Evolutionary conservation across 305 asterid genomes (phyloP), one percentile per base, ranked within the genome.

Genomic region (Ilex paraguariensis): DNA sequence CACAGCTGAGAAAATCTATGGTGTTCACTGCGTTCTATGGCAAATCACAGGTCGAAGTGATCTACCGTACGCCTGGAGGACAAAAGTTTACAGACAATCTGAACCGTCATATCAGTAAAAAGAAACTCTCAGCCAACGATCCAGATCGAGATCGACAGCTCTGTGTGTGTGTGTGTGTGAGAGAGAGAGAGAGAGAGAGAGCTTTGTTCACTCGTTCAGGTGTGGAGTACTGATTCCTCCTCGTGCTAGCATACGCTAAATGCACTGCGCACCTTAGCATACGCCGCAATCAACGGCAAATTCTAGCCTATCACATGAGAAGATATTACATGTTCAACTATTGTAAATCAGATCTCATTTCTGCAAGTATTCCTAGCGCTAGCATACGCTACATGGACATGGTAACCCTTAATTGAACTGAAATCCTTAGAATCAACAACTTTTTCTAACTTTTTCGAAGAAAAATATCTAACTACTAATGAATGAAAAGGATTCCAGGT

Each of bases 1-100:
- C 13, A 42, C 63, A 60, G 63, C 60, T 48, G 46, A 51, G 45
- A 73, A 81, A 74, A 85, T 82, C 81, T 80, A 75, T 72, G 32
- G 71, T 71, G 79, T 69, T 65, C 63, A 75, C 79, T 64, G 80
- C 64, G 55, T 65, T 67, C 33, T 31, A 64, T 50, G 44, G 10
- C 73, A 75, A 66, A 65, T 66, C 73, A 57, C 77, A 70, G 59
- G 58, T 77, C 54, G 76, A 57, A 59, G 69, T 75, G 77, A 61
- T 67, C 61, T 75, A 67, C 79, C 75, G 66, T 72, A 13, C 52
- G 13, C 13, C 7, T 4, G 11, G 15, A 46, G 13, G 13, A 8
- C 52, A 7, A 7, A 46, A 13, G 5, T 11, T 3, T 13, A 21
- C 28, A 21, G 52, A 11, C 13, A 11, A 13, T 46, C 15, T 46